Evolutionary conservation across 176 grass and related monocot genomes (phyloP).

Genomic region (Areca catechu): DNA sequence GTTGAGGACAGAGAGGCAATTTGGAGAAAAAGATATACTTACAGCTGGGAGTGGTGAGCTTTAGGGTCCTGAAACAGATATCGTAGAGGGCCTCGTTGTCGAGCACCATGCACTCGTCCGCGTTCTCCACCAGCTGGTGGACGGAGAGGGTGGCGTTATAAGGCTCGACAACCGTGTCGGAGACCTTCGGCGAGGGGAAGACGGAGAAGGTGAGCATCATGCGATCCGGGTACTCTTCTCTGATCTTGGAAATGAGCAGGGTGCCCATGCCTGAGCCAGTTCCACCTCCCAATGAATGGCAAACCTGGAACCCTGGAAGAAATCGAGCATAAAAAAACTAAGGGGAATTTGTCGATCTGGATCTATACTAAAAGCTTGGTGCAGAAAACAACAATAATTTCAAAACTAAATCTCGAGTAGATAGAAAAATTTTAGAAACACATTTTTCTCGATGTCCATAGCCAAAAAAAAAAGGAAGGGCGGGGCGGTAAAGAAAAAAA

Average conservation of each 20-base stretch:
- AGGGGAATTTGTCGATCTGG: too few species aligned
- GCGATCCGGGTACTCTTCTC: conserved; percentile 3
- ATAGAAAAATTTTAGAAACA: too few species aligned
- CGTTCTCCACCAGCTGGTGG: conserved; percentile 6
- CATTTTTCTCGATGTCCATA: too few species aligned
- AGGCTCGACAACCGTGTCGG: conserved; percentile 3
- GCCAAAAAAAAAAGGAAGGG: too few species aligned
- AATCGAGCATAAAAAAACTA: too few species aligned
- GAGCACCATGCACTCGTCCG: conserved; percentile 6
- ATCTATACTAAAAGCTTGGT: too few species aligned
- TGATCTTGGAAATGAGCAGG: conserved; percentile 5
- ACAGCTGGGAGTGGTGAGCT: conserved; percentile 9
- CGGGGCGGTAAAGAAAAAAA: too few species aligned
- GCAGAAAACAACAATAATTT: too few species aligned
- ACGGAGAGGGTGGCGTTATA: conserved; percentile 4
- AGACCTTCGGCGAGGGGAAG: conserved; percentile 7
- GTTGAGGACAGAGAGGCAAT: too few species aligned
- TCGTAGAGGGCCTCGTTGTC: conserved; percentile 10
- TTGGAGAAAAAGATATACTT: too few species aligned
- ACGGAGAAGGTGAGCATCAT: conserved; percentile 9
- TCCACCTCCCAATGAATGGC: conserved; percentile 2
- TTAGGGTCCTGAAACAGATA: conserved; percentile 7
- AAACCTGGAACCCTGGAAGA: conserved; percentile 3
- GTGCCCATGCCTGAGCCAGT: conserved; percentile 4
- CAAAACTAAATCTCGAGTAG: too few species aligned